phyloP scores from a whole-genome alignment of 139 green algal genomes.

The Nannochloris sp. region DNA sequence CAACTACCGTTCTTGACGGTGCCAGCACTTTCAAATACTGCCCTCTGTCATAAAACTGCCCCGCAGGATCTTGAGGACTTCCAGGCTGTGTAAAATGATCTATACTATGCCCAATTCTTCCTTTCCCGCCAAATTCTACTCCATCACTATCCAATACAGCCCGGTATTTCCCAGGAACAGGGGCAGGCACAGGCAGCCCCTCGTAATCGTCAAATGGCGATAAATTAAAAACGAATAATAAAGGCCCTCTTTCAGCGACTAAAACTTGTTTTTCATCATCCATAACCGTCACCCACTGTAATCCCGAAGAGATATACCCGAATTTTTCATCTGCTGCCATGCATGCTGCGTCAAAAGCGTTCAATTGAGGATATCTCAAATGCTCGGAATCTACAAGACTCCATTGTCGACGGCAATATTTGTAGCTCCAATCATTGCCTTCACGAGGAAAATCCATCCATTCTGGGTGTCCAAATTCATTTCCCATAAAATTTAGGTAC shows the following conservation, averaged over 20 bases:
- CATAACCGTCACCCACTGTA: conserved; percentile 73
- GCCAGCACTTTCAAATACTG: conserved; percentile 50
- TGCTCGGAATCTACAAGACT: conserved; percentile 50
- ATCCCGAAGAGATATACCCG: conserved; percentile 37
- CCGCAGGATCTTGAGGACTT: neutral
- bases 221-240: conserved; percentile 98
- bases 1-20: conserved; percentile 50
- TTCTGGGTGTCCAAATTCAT: conserved; percentile 95
- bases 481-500: conserved; percentile 90
- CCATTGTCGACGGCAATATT: conserved; percentile 79
- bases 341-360: conserved; percentile 69
- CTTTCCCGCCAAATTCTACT: conserved; percentile 65
- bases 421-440: conserved; percentile 90
- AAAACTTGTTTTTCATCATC: conserved; percentile 74
- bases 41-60: conserved; percentile 40
- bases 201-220: conserved; percentile 60
- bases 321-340: conserved; percentile 60
- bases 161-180: conserved; percentile 70
- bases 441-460: conserved; percentile 95
- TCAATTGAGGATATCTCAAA: conserved; percentile 68
- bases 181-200: conserved; percentile 48
- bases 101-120: conserved; percentile 52
- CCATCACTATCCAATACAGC: conserved; percentile 85
- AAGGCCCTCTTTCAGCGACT: conserved; percentile 85
- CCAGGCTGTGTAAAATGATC: conserved; percentile 70